Evolutionary conservation across 192 early-diverging fungal species (phyloP), one percentile per base, ranked within the genome.

Genomic region (Linnemannia elongata): DNA sequence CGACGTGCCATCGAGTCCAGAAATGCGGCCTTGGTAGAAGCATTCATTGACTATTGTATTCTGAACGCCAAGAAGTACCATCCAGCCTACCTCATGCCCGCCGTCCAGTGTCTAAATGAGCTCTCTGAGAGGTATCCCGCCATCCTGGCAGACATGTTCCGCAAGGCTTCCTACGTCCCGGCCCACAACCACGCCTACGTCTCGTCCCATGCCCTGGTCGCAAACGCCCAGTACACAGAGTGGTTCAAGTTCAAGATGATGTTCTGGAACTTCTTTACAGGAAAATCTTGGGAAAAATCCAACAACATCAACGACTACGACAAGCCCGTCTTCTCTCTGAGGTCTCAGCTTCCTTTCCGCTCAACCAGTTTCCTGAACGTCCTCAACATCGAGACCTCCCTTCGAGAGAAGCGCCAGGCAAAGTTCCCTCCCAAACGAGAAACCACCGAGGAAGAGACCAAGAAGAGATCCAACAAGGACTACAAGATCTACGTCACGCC

Each of bases 51-150:
- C 4, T 87, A 87, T 35, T 87, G 85, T 42, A 87, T 87, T 76
- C 70, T 75, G 72, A 81, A 87, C 63, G 85, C 85, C 35, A 87
- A 87, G 42, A 81, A 81, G 68, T 87, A 87, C 44, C 85, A 87
- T 30, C 85, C 85, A 27, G 79, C 85, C 3, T 87, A 87, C 45
- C 49, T 87, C 3, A 78, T 87, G 85, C 85, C 85, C 6, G 85
- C 85, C 0, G 76, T 87, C n/a, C 85, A 87, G 27, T 87, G 85
- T 54, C 63, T 87, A 30, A 75, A 81, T 42, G 85, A 87, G 36
- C 75, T 87, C n/a, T 81, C 85, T n/a, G 85, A 87, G 38, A 71
- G 79, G 17, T 87, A 87, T 35, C 85, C 85, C 8, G 66, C 18
- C 13, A 47, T 87, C 6, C 44, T 87, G 9, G 76, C 63, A 12